phyloP scores from a whole-genome alignment of 371 early-diverging fungal genomes.

The Mucor velutinosus region DNA sequence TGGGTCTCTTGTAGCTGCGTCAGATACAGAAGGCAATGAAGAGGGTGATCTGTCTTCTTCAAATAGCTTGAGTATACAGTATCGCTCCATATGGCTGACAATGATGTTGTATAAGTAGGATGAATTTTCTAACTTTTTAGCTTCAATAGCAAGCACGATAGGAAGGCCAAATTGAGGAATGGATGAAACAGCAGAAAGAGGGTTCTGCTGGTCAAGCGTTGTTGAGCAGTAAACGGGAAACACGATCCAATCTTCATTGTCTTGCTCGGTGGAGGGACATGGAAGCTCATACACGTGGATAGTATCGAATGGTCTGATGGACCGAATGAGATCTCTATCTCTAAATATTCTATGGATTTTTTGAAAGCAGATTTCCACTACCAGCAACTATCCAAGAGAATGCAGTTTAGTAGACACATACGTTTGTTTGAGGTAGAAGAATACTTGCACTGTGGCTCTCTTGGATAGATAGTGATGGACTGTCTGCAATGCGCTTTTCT shows the following conservation, averaged over 20 bases:
- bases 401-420: neutral
- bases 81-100: conserved; percentile 32
- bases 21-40: neutral
- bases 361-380: conserved; percentile 52
- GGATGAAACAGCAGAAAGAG: neutral
- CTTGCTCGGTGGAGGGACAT: conserved; percentile 4
- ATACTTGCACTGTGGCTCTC: neutral
- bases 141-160: conserved; percentile 29
- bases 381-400: conserved; percentile 30
- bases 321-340: conserved; percentile 51
- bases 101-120: conserved; percentile 26
- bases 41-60: neutral
- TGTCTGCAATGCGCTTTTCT: neutral
- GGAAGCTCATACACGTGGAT: conserved; percentile 65
- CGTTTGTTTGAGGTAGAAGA: too few species aligned
- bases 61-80: conserved; percentile 5
- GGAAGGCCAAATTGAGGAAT: conserved; percentile 34
- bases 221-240: conserved; percentile 42
- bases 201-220: neutral
- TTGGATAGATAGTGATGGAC: neutral
- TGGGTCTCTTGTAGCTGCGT: neutral
- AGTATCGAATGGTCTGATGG: conserved; percentile 50
- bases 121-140: conserved; percentile 8
- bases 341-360: conserved; percentile 60
- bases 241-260: conserved; percentile 22